These are phyloP conservation scores for Wickerhamiella shivajii DNA, from an alignment of 805 yeast species.

Conservation along the genomic window DNA sequence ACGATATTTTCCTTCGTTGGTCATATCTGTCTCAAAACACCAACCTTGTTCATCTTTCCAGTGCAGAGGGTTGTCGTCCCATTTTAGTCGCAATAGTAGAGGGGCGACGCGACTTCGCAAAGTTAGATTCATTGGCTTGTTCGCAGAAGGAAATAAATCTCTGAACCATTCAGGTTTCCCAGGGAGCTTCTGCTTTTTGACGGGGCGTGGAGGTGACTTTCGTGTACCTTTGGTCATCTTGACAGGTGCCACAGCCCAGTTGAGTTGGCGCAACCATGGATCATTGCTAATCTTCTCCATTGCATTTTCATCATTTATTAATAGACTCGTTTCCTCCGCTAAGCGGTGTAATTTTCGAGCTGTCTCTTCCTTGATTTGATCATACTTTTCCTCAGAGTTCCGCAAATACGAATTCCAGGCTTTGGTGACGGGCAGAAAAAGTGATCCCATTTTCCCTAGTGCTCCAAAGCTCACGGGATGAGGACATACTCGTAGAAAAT, in stretches of 20 bases:
- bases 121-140: constrained; percentile 40
- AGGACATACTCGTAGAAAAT: constrained; percentile 53
- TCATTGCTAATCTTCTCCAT: constrained; percentile 30
- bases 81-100: constrained; percentile 53
- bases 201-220: constrained; percentile 29
- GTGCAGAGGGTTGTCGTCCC: constrained; percentile 72
- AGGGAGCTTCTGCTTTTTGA: constrained; percentile 61
- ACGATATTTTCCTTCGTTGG: constrained; percentile 22
- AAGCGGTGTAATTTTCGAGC: constrained; percentile 42
- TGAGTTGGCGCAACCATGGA: constrained; percentile 83
- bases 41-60: constrained; percentile 79
- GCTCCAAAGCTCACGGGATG: constrained; percentile 95
- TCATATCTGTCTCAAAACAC: constrained; percentile 54
- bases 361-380: constrained; percentile 41
- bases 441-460: constrained; percentile 52
- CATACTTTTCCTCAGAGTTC: constrained; percentile 52
- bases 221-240: constrained; percentile 49
- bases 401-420: constrained; percentile 62
- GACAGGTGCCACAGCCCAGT: constrained; percentile 61
- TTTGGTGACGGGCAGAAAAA: constrained; percentile 63
- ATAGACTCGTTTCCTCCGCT: constrained; percentile 42
- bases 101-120: constrained; percentile 67
- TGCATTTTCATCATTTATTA: constrained; percentile 29
- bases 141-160: constrained; percentile 31
- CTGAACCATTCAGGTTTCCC: constrained; percentile 94